Evolutionary conservation across 176 grass and related monocot species (phyloP).

Genomic region (Triticum turgidum): DNA sequence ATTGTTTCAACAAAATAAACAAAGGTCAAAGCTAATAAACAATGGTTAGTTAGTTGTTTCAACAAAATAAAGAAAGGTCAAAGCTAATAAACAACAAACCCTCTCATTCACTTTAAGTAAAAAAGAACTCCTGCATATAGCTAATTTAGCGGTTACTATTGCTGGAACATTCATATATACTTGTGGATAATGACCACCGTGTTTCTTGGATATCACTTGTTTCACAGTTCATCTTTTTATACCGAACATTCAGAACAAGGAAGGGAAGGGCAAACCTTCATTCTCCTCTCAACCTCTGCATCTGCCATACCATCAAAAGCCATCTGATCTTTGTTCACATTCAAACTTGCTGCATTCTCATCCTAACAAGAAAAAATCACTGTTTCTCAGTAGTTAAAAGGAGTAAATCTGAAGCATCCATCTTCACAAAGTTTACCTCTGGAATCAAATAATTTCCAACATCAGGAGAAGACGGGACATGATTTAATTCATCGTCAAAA

Average conservation of each 20-base stretch:
- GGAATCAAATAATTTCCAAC: slow-evolving; percentile 77
- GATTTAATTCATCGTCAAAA: slow-evolving; percentile 64
- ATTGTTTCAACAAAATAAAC: not conserved
- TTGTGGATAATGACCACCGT: not conserved
- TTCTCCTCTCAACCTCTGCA: slow-evolving; percentile 62
- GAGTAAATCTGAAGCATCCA: slow-evolving; percentile 21
- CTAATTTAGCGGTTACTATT: not conserved
- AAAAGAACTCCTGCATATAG: not conserved
- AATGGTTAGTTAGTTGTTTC: not conserved
- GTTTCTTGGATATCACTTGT: not conserved
- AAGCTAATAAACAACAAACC: not conserved
- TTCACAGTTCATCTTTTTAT: not conserved
- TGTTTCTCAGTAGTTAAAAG: slow-evolving; percentile 18
- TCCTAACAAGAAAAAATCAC: slow-evolving; percentile 45
- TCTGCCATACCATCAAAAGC: slow-evolving; percentile 64
- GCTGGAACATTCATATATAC: not conserved
- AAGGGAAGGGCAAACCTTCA: slow-evolving; percentile 56
- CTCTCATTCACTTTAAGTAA: not conserved
- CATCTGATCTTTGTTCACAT: slow-evolving; percentile 55
- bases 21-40: not conserved
- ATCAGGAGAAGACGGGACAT: slow-evolving; percentile 62
- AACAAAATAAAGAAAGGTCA: not conserved
- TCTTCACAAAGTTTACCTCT: slow-evolving; percentile 51
- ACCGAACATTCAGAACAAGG: not conserved
- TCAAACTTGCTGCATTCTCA: slow-evolving; percentile 44